Base-by-base conservation (phyloP, 495 filamentous ascomycete species). In the Chaetomium fimeti region DNA sequence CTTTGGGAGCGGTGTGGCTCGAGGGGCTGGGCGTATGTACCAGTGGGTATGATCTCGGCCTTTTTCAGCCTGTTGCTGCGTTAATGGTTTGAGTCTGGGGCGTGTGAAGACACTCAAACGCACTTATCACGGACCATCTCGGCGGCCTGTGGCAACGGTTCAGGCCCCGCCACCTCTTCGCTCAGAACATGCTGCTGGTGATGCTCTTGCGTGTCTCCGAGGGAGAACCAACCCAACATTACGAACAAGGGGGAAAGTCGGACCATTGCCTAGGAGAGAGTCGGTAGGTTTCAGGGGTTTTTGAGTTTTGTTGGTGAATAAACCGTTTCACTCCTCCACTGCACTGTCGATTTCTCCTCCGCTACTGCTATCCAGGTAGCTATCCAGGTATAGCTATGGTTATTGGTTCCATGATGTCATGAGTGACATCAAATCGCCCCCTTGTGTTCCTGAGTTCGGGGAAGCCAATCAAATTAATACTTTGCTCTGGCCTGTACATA, bases 11-110 rank as follows among this genome's bases (percentile, higher is more conserved):
- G n/a, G n/a, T n/a, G n/a, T n/a, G n/a, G n/a, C n/a, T n/a, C n/a
- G n/a, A n/a, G n/a, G n/a, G n/a, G n/a, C n/a, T n/a, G n/a, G n/a
- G n/a, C n/a, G n/a, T n/a, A n/a, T n/a, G 28, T 73, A 83, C 83
- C 83, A 57, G 80, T 82, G 16, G 85, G 80, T 43, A 89, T 88
- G 61, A 89, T 84, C 40, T 83, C 80, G 13, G 87, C 84, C 66
- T 84, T 76, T 64, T 82, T 78, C 22, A 88, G 70, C 57, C 85
- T 88, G 59, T 13, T 18, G 9, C 29, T 13, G 15, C 25, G 32
- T 66, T 49, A 65, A 53, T 27, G 7, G 9, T 20, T 5, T 2
- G 20, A n/a, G 16, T n/a, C 25, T 27, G 22, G 7, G 0, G 7
- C n/a, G 1, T 2, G 1, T 18, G 6, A 12, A 24, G 3, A n/a